Percentiles rank a stretch among this genome's conserved stretches.
These are phyloP conservation scores for Lactarius hengduanensis DNA, from an alignment of 768 basidiomycete genomes.

Conservation along the genomic window DNA sequence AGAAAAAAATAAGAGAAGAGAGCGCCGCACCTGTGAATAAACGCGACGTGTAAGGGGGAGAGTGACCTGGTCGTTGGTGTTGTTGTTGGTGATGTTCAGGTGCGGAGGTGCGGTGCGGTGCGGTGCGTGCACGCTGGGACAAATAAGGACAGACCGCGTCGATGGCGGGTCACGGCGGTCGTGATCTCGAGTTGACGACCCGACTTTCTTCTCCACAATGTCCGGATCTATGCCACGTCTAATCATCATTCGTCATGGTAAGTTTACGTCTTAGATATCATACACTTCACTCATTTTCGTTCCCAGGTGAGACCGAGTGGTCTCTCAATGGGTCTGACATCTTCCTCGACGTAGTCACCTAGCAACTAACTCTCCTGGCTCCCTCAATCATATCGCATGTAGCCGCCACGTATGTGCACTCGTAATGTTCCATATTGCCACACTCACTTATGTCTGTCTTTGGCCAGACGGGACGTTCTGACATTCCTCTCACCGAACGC, in stretches of 20 bases:
- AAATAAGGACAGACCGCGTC: constrained; percentile 24
- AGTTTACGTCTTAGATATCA: not conserved
- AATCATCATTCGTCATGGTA: constrained; percentile 54
- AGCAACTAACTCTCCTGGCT: not conserved
- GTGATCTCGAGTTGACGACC: not conserved
- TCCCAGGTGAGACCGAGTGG: constrained; percentile 90
- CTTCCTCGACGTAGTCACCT: not conserved
- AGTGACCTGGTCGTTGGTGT: not conserved
- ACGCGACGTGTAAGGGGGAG: not conserved
- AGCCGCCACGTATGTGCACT: constrained; percentile 59
- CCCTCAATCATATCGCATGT: constrained; percentile 22
- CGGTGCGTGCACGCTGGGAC: constrained; percentile 22
- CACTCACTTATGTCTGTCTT: constrained; percentile 20
- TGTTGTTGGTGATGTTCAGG: constrained; percentile 14
- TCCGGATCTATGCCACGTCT: constrained; percentile 46
- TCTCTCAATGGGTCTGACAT: constrained; percentile 70
- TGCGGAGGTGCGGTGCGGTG: constrained; percentile 15
- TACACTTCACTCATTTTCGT: not conserved
- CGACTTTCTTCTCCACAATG: constrained; percentile 7
- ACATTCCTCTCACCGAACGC: constrained; percentile 80
- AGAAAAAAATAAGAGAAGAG: not conserved
- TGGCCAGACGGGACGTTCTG: constrained; percentile 75
- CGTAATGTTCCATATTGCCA: not conserved
- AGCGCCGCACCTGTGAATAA: constrained; percentile 1
- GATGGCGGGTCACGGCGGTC: not conserved